phyloP scores from a whole-genome alignment of 139 green algal species.

The Diplosphaera chodatii region DNA sequence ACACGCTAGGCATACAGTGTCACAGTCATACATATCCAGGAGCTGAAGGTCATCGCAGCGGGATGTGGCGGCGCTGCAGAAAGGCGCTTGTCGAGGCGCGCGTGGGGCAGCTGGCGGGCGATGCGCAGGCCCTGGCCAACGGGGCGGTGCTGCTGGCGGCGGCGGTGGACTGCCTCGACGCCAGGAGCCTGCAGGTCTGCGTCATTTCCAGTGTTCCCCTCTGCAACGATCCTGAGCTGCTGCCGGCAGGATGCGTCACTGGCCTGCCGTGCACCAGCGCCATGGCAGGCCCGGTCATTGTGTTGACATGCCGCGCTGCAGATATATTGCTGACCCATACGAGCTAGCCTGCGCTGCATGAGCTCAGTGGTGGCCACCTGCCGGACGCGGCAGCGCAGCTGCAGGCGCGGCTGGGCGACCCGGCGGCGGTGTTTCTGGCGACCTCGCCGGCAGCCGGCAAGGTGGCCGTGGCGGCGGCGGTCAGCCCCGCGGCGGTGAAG shows the following conservation, averaged over 20 bases:
- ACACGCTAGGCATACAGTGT: too few species aligned
- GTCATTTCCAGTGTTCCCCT: neutral
- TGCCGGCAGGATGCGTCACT: neutral
- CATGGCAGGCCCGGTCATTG: neutral
- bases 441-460: constrained; percentile 32
- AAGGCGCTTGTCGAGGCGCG: constrained; percentile 70
- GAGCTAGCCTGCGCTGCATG: neutral
- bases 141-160: constrained; percentile 63
- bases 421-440: constrained; percentile 71
- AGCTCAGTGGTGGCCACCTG: too few species aligned
- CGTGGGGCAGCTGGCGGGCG: constrained; percentile 24
- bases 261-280: neutral
- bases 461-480: constrained; percentile 68
- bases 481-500: constrained; percentile 37
- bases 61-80: constrained; percentile 54
- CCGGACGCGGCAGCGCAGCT: constrained; percentile 62
- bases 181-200: constrained; percentile 53
- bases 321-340: neutral
- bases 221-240: neutral
- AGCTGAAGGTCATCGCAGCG: constrained; percentile 55
- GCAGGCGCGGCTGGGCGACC: constrained; percentile 50
- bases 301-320: neutral
- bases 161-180: constrained; percentile 64
- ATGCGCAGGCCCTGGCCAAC: constrained; percentile 22
- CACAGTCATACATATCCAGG: too few species aligned